Evolutionary conservation across 306 rosid species (phyloP).

Genomic region (Cucumis cinereus): DNA sequence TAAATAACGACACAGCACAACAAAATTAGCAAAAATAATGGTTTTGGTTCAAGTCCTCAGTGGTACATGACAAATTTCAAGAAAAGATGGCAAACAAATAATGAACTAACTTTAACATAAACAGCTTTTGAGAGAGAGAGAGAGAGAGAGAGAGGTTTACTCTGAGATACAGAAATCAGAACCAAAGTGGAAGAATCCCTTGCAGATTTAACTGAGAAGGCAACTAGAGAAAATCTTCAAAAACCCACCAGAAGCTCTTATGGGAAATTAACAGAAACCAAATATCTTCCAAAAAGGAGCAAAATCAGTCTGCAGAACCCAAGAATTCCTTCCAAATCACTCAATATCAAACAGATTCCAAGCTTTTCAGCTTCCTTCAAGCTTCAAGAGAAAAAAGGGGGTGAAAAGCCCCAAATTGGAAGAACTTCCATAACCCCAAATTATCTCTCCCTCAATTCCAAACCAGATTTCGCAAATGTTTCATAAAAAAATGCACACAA

Average conservation of each 20-base stretch:
- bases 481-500: not conserved
- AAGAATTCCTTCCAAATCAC: not conserved
- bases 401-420: not conserved
- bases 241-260: not conserved
- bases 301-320: constrained; percentile 1
- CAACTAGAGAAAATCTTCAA: not conserved
- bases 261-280: not conserved
- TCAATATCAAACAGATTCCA: constrained; percentile 10
- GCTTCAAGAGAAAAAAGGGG: not conserved
- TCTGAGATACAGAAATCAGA: not conserved
- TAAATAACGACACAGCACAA: not conserved
- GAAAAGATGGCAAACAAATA: not conserved
- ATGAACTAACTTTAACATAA: not conserved
- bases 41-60: not conserved
- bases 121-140: not conserved
- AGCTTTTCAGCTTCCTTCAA: not conserved
- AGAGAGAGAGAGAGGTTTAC: not conserved
- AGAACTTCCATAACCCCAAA: not conserved
- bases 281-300: not conserved
- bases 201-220: not conserved
- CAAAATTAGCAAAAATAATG: not conserved
- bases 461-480: not conserved
- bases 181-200: not conserved
- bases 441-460: not conserved
- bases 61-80: not conserved